Base-by-base conservation (phyloP, 2,329 filamentous ascomycete genomes). In the Colletotrichum liriopes region DNA sequence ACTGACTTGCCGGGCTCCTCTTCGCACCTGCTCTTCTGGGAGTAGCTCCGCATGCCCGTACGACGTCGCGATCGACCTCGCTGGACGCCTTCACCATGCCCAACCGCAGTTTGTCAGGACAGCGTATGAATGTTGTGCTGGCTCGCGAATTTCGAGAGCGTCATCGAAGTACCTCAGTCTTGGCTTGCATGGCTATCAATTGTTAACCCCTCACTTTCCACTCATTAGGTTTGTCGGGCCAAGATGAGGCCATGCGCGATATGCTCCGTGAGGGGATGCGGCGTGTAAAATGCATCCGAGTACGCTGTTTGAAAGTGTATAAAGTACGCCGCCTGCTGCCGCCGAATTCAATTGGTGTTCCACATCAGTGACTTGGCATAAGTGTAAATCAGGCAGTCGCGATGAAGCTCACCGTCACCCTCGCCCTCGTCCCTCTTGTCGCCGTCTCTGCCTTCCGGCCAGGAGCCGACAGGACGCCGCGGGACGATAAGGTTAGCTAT, bases 401-500 rank as follows among this genome's bases (percentile, higher is more conserved):
- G 26, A 74, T 74, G 73, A 74, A 72, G 61, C 23, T 74, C 61
- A 45, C 41, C 39, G 59, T 23, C 29, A 43, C 14, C 11, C 49
- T 73, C 32, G 60, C 47, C 43, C n/a, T 74, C 60, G 35, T 55
- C 20, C 58, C 66, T 7, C 26, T 69, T 2, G 63, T 49, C 39
- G 61, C 71, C 9, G 56, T 52, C 35, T 60, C 70, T 23, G 56
- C 59, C 26, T n/a, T 63, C 5, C 41, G 39, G 29, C 41, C 60
- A 5, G 18, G 49, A 4, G n/a, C 20, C 8, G 32, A 41, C 39
- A 45, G 37, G 49, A 18, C 45, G 16, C 23, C 59, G 12, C 64
- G 49, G 20, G 65, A 72, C 11, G 26, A 51, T 29, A 74, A 61
- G 39, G 68, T 77, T 60, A 77, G 71, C 61, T 82, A 81, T 63